Evolutionary conservation across 345 rosid genomes (phyloP).

Genomic region (Ceriops zippeliana): DNA sequence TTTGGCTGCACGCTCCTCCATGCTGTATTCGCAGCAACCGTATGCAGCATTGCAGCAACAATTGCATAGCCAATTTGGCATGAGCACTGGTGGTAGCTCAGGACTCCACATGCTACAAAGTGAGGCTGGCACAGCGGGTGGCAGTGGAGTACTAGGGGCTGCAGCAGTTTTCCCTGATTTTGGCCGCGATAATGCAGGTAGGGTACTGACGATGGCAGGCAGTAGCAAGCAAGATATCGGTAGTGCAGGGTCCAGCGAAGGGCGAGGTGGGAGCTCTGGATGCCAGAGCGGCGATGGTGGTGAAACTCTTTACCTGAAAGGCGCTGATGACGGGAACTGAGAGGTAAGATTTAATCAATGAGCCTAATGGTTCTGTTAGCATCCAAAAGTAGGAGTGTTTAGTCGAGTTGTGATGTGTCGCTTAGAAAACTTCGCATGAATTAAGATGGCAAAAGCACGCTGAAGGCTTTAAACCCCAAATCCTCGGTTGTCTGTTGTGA

Average conservation of each 20-base stretch:
- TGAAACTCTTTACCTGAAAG: slow-evolving; percentile 86
- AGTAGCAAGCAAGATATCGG: slow-evolving; percentile 90
- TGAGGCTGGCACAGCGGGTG: slow-evolving; percentile 57
- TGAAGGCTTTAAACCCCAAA: slow-evolving; percentile 11
- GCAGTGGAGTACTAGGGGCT: slow-evolving; percentile 48
- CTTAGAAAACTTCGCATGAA: slow-evolving; percentile 4
- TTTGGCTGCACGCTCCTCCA: slow-evolving; percentile 87
- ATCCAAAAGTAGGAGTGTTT: slow-evolving; percentile 9
- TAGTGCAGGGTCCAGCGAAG: slow-evolving; percentile 60
- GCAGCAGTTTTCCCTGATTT: slow-evolving; percentile 80
- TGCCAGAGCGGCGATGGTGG: slow-evolving; percentile 73
- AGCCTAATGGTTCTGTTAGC: slow-evolving; percentile 6
- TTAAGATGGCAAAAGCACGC: slow-evolving; percentile 9
- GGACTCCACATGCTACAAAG: slow-evolving; percentile 67
- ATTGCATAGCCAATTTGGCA: slow-evolving; percentile 86
- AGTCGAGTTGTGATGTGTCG: slow-evolving; percentile 5
- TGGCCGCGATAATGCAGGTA: slow-evolving; percentile 42
- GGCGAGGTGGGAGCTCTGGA: slow-evolving; percentile 77
- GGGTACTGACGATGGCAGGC: slow-evolving; percentile 38
- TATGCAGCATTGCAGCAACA: slow-evolving; percentile 80
- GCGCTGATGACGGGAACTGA: slow-evolving; percentile 71
- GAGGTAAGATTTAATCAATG: slow-evolving; percentile 12
- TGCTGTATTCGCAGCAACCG: slow-evolving; percentile 82
- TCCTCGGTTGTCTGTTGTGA: slow-evolving; percentile 24
- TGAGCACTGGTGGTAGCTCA: slow-evolving; percentile 61